Base-by-base conservation (phyloP, 345 rosid species). In the Durio zibethinus region DNA sequence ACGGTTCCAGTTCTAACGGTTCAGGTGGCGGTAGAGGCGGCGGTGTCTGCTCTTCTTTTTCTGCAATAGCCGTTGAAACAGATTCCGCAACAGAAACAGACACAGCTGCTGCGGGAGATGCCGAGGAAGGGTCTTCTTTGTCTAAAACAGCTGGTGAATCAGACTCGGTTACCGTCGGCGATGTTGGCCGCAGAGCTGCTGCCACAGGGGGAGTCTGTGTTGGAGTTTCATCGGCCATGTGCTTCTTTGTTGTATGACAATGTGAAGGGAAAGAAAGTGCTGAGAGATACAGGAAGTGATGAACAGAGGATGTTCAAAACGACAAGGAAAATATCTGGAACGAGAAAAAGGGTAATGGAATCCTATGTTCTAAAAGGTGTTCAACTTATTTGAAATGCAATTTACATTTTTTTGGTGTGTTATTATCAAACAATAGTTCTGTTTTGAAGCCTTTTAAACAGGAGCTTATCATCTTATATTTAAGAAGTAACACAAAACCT, bases 161-260 rank as follows among this genome's bases (percentile, higher is more conserved):
- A 0, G 82, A 23, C 33, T 29, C 64, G 10, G 56, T 5, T 14
- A 36, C 79, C 33, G 10, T 12, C 0, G 69, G 36, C 25, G 66
- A 2, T 0, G 78, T 50, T 25, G 79, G 74, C 16, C 31, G 75
- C 5, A 68, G 60, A 16, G 83, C 74, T 47, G 47, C 45, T 31
- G 61, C 71, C 9, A 25, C 31, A 48, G 68, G 48, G 20, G 81
- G 67, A 77, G 82, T 69, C 35, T 75, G 77, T 27, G 27, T 8
- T 60, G 69, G 72, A 1, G 77, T 54, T 76, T 83, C 74, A 56
- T 83, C 84, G 47, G 88, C 83, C 88, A 85, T 85, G 23, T 72
- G 74, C 10, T 76, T 16, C 7, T 73, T 14, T 12, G n/a, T 11
- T 8, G 43, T 47, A 33, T 18, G 53, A 53, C 5, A 20, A 21